Conservation (phyloP, 140 eudicot genomes). For the Flaveria floridana region DNA sequence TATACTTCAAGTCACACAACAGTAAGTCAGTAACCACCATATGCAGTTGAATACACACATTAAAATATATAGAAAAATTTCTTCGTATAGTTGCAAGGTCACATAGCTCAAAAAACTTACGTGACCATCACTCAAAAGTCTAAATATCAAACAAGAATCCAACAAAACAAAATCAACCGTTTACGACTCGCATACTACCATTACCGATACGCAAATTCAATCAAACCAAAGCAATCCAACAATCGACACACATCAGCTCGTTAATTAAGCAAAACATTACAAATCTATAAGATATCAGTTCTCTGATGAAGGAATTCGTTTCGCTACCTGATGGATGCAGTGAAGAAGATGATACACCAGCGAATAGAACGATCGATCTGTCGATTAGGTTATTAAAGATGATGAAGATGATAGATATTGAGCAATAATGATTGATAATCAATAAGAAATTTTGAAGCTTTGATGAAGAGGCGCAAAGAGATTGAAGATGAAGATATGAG, state of each 20-base stretch:
- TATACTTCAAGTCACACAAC: background rate
- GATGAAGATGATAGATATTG: constrained; percentile 12
- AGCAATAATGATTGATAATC: background rate
- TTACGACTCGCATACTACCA: background rate
- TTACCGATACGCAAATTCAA: too few relatives aligned
- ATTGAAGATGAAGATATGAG: constrained; percentile 19
- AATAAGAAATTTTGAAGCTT: constrained; percentile 11
- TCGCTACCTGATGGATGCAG: constrained; percentile 29
- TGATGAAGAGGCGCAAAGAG: constrained; percentile 34
- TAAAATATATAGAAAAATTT: background rate
- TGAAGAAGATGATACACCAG: constrained; percentile 15
- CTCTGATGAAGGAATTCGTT: background rate
- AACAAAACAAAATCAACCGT: background rate
- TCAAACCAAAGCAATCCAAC: background rate
- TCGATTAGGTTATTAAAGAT: background rate
- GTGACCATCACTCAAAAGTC: too few relatives aligned
- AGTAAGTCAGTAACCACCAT: background rate
- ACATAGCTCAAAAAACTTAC: background rate
- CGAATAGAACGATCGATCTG: constrained; percentile 29
- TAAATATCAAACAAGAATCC: background rate
- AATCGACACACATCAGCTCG: background rate
- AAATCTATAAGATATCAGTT: background rate
- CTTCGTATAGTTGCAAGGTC: background rate
- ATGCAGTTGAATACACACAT: background rate
- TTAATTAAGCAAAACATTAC: background rate